These are phyloP conservation scores for Xerocomellus amylosporus DNA, from an alignment of 768 basidiomycete genomes.

Conservation along the genomic window DNA sequence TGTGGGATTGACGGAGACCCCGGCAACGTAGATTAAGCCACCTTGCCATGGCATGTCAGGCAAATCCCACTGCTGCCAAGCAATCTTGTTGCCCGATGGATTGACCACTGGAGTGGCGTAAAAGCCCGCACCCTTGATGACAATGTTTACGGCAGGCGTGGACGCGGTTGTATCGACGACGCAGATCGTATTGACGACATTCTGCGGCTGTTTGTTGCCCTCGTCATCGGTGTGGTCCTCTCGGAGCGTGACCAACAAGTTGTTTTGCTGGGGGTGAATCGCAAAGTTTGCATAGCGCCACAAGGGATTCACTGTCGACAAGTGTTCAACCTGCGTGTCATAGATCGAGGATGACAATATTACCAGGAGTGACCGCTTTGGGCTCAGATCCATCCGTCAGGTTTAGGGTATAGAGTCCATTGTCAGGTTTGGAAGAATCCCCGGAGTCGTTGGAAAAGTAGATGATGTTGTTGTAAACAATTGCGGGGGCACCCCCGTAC, in stretches of 20 bases:
- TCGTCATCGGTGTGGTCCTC: conserved; percentile 59
- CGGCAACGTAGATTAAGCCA: conserved; percentile 48
- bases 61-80: conserved; percentile 63
- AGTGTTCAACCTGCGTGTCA: background rate
- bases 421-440: conserved; percentile 23
- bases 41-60: conserved; percentile 72
- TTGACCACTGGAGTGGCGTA: conserved; percentile 58
- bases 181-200: conserved; percentile 47
- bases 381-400: too few species aligned
- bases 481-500: conserved; percentile 64
- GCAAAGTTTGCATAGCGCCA: conserved; percentile 52
- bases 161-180: conserved; percentile 43
- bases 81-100: conserved; percentile 50
- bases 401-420: conserved; percentile 42
- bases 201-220: conserved; percentile 31
- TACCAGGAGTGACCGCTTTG: conserved; percentile 69
- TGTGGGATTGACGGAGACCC: conserved; percentile 24
- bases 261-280: conserved; percentile 47
- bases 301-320: conserved; percentile 14
- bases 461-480: conserved; percentile 43
- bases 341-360: background rate
- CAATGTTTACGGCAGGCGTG: conserved; percentile 35
- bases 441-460: conserved; percentile 56
- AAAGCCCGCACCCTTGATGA: conserved; percentile 61
- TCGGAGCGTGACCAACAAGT: conserved; percentile 54